phyloP scores from a whole-genome alignment of 139 green algal genomes.

The Chlamydomonas applanata region DNA sequence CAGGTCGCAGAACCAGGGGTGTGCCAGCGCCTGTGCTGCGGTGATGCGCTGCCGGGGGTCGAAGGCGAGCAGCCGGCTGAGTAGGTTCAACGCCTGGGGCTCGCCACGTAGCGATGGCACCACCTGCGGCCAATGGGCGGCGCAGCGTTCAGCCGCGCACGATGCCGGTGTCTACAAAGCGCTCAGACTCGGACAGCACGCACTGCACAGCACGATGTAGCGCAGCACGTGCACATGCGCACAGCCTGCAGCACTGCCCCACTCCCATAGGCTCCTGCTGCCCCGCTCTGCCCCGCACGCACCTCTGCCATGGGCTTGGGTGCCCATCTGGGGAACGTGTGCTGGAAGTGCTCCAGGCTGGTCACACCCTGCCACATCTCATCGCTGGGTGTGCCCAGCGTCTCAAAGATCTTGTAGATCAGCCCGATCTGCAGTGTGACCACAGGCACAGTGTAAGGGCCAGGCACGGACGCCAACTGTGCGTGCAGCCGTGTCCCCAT shows the following conservation, averaged over 20 bases:
- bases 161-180: no score
- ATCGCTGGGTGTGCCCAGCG: constrained; percentile 79
- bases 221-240: background rate
- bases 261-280: background rate
- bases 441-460: no score
- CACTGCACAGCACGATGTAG: background rate
- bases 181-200: background rate
- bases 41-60: constrained; percentile 60
- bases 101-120: constrained; percentile 38
- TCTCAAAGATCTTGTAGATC: constrained; percentile 78
- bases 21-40: constrained; percentile 58
- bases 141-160: no score
- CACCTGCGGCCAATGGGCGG: constrained; percentile 11
- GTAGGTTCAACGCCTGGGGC: constrained; percentile 31
- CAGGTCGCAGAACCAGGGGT: constrained; percentile 66
- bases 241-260: background rate
- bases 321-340: constrained; percentile 71
- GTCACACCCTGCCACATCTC: constrained; percentile 45
- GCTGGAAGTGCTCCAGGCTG: constrained; percentile 67
- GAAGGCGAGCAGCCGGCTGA: constrained; percentile 52
- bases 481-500: no score
- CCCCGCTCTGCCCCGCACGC: background rate
- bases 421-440: constrained; percentile 73
- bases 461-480: constrained; percentile 74
- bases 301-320: constrained; percentile 41